Evolutionary conservation across 192 early-diverging fungal species (phyloP).

Genomic region (Mortierella antarctica): DNA sequence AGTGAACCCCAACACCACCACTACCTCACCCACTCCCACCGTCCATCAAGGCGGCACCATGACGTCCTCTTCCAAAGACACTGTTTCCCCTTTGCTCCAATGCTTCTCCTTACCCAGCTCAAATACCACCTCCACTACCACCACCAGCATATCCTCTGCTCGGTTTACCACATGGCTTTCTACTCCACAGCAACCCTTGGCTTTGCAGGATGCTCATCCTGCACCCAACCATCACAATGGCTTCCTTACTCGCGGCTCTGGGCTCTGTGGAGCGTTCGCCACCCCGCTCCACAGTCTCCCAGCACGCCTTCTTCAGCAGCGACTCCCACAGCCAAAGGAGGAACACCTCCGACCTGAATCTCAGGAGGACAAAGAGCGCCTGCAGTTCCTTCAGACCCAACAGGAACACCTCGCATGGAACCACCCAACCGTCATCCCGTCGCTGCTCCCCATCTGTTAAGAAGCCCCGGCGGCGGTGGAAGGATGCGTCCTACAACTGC

Average conservation of each 20-base stretch:
- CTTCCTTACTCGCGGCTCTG: conserved; percentile 13
- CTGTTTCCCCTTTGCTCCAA: too few species aligned
- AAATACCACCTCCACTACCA: too few species aligned
- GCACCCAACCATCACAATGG: conserved; percentile 1
- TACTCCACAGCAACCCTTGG: too few species aligned
- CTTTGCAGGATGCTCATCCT: conserved; percentile 3
- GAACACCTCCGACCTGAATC: neutral
- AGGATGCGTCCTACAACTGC: conserved; percentile 15
- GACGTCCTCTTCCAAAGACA: too few species aligned
- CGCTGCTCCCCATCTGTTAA: conserved; percentile 1
- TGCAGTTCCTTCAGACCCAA: neutral
- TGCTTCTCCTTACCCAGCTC: too few species aligned
- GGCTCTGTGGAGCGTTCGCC: conserved; percentile 7
- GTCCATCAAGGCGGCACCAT: too few species aligned
- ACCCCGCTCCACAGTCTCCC: neutral
- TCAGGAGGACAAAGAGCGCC: too few species aligned
- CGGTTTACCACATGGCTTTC: too few species aligned
- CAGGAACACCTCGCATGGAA: neutral
- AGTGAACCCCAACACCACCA: too few species aligned
- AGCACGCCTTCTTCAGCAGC: conserved; percentile 21
- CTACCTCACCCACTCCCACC: too few species aligned
- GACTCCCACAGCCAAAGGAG: neutral
- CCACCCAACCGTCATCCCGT: too few species aligned
- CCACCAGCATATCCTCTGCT: too few species aligned
- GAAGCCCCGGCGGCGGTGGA: neutral